Percentiles rank a stretch among this genome's conserved stretches.
phyloP scores from a whole-genome alignment of 768 basidiomycete species.

The Termitomyces sp. region DNA sequence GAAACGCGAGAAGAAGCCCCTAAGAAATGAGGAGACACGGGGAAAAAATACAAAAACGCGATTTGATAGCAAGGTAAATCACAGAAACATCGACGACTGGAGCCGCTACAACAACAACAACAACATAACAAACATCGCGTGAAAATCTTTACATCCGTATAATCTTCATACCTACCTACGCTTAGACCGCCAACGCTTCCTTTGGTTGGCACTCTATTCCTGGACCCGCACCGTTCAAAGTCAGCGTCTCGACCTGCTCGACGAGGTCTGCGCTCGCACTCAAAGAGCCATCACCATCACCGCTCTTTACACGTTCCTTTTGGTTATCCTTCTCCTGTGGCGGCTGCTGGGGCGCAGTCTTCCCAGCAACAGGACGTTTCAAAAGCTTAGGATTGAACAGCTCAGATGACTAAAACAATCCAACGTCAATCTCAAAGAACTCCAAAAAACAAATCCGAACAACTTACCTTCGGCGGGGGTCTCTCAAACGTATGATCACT shows the following conservation, averaged over 20 bases:
- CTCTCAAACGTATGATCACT: conserved; percentile 46
- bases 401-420: conserved; percentile 24
- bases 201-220: not conserved
- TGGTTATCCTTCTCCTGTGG: conserved; percentile 23
- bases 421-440: not conserved
- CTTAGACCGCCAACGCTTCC: conserved; percentile 4
- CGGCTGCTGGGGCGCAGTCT: not conserved
- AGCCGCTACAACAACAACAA: conserved; percentile 4
- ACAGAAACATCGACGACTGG: conserved; percentile 3
- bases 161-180: not conserved
- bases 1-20: conserved; percentile 1
- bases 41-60: not conserved
- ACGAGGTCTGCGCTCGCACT: conserved; percentile 34
- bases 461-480: conserved; percentile 40
- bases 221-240: conserved; percentile 25
- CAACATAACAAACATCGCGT: not conserved
- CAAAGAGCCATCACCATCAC: conserved; percentile 24
- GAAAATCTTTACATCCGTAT: not conserved
- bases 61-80: conserved; percentile 18
- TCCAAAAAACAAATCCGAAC: not conserved
- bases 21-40: conserved; percentile 9
- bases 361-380: conserved; percentile 22
- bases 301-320: not conserved
- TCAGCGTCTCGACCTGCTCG: conserved; percentile 32
- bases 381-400: conserved; percentile 33